A percentile compares a stretch with the other conserved stretches of the same genome.
Evolutionary conservation across 495 filamentous ascomycete genomes (phyloP).

Genomic region (Podospora appendiculata): DNA sequence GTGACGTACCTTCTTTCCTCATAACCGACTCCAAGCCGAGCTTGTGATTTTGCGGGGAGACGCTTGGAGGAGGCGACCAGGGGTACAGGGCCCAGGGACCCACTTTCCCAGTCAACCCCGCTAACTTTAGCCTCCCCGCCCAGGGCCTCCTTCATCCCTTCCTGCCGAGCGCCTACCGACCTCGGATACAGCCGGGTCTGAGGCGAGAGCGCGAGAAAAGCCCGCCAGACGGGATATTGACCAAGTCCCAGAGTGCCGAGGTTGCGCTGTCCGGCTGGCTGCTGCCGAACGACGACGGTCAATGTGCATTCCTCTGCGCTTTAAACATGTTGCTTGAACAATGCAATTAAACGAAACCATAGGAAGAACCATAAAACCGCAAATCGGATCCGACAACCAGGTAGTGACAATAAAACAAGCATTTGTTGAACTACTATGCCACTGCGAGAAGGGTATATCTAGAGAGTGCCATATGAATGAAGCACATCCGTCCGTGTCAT

Average conservation of each 20-base stretch:
- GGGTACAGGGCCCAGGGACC: not conserved
- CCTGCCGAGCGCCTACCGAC: constrained; percentile 4
- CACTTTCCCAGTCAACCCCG: not conserved
- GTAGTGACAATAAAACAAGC: too few relatives aligned
- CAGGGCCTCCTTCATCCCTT: not conserved
- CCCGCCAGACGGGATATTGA: not conserved
- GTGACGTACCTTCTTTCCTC: constrained; percentile 16
- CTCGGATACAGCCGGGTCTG: constrained; percentile 25
- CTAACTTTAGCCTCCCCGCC: not conserved
- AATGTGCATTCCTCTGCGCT: too few relatives aligned
- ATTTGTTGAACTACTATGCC: too few relatives aligned
- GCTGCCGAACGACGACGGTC: too few relatives aligned
- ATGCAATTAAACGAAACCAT: too few relatives aligned
- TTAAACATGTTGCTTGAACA: too few relatives aligned
- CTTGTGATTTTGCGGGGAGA: constrained; percentile 48
- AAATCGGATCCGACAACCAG: too few relatives aligned
- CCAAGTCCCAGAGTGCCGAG: not conserved
- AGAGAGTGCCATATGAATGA: too few relatives aligned
- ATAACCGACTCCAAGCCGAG: constrained; percentile 41
- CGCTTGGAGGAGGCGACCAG: not conserved
- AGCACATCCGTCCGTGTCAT: too few relatives aligned
- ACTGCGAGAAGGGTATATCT: too few relatives aligned
- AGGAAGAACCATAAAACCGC: too few relatives aligned
- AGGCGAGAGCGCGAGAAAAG: too few relatives aligned
- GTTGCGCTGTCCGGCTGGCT: not conserved